A percentile compares a stretch with the other conserved stretches of the same genome.
phyloP scores from a whole-genome alignment of 257 asterid species.

The Buddleja alternifolia region DNA sequence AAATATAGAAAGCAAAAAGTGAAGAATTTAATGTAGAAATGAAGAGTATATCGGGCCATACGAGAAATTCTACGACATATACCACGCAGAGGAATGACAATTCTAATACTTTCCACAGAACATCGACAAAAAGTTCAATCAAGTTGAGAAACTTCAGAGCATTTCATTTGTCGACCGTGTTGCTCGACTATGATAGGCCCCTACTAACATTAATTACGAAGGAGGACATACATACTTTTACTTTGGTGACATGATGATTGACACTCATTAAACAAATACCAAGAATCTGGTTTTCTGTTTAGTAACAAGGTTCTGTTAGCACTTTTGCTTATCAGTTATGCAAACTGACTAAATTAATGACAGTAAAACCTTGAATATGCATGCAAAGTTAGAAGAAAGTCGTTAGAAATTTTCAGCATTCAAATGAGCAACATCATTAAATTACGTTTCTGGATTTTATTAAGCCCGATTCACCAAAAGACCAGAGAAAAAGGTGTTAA shows the following conservation, averaged over 20 bases:
- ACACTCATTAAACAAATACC: slow-evolving; percentile 28
- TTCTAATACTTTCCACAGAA: slow-evolving; percentile 13
- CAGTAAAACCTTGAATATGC: neutral
- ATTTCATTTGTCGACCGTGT: neutral
- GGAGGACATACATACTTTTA: slow-evolving; percentile 20
- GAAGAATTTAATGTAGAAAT: slow-evolving; percentile 25
- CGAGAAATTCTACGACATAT: slow-evolving; percentile 28
- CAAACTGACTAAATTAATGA: slow-evolving; percentile 22
- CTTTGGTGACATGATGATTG: neutral
- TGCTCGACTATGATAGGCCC: slow-evolving; percentile 20
- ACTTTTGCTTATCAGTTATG: neutral
- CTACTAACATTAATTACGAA: neutral
- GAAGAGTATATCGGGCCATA: neutral
- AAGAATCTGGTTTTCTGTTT: slow-evolving; percentile 15
- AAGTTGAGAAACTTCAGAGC: slow-evolving; percentile 8
- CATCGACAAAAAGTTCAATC: slow-evolving; percentile 35
- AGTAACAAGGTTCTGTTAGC: slow-evolving; percentile 7
- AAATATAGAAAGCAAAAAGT: slow-evolving; percentile 28
- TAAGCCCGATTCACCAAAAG: neutral
- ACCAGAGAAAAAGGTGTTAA: neutral
- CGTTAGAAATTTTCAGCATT: neutral
- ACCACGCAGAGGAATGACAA: slow-evolving; percentile 15
- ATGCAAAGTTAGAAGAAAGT: neutral
- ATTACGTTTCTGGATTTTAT: neutral
- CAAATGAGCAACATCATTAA: neutral